Percentiles rank a stretch among this genome's conserved stretches.
These are phyloP conservation scores for Fusarium sp. DNA, from an alignment of 2,329 filamentous ascomycete genomes.

Conservation along the genomic window DNA sequence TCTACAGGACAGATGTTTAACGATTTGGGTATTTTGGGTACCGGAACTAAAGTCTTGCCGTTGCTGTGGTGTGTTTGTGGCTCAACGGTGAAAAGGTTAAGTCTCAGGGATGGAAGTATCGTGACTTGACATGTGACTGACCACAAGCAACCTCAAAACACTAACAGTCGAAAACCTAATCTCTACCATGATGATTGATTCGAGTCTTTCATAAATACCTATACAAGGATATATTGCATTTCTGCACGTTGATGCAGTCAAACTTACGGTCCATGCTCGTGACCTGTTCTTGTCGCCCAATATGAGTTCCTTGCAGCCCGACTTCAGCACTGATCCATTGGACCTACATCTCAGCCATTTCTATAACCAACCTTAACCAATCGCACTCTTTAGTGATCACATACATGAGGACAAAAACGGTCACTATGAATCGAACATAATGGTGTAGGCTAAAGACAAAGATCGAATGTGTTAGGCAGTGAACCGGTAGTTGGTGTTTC, in stretches of 20 bases:
- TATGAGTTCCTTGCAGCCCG: slow-evolving; percentile 29
- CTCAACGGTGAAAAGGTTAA: slow-evolving; percentile 19
- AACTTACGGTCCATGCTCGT: slow-evolving; percentile 2
- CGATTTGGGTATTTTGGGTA: background rate
- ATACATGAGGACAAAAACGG: slow-evolving; percentile 4
- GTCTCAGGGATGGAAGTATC: slow-evolving; percentile 2
- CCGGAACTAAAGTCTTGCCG: background rate
- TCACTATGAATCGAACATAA: slow-evolving; percentile 12
- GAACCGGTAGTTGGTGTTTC: slow-evolving; percentile 26
- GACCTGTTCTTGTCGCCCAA: slow-evolving; percentile 28
- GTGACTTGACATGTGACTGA: slow-evolving; percentile 46
- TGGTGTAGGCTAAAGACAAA: slow-evolving; percentile 1
- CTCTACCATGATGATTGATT: slow-evolving; percentile 6
- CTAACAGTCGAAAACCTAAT: background rate
- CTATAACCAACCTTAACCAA: slow-evolving; percentile 12
- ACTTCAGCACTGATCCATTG: slow-evolving; percentile 28
- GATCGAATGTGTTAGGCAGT: slow-evolving; percentile 25
- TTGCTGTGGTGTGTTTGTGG: slow-evolving; percentile 9
- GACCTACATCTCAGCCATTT: background rate
- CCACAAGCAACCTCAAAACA: background rate
- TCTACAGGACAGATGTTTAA: background rate
- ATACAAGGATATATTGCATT: background rate
- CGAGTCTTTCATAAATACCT: background rate
- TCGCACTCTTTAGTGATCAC: slow-evolving; percentile 15
- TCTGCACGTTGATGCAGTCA: slow-evolving; percentile 23